These are phyloP conservation scores for Metschnikowia koreensis DNA, from an alignment of 805 yeast genomes.

Conservation along the genomic window DNA sequence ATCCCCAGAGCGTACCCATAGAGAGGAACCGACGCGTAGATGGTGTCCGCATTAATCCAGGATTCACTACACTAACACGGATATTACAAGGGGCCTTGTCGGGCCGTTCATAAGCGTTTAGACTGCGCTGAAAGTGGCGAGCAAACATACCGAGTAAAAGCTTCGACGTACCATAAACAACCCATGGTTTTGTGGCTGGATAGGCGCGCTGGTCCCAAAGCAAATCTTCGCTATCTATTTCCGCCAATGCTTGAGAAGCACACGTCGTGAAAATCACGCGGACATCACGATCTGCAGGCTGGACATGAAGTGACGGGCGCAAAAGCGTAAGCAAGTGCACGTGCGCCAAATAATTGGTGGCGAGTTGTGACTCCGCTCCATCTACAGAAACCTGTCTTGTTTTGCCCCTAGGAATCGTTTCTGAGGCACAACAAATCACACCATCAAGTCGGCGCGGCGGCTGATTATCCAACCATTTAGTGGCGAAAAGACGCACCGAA, in stretches of 20 bases:
- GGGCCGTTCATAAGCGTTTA: slow-evolving; percentile 58
- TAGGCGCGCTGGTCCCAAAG: slow-evolving; percentile 61
- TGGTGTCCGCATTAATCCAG: slow-evolving; percentile 89
- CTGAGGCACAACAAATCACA: slow-evolving; percentile 83
- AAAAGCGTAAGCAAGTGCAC: slow-evolving; percentile 76
- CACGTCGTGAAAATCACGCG: slow-evolving; percentile 79
- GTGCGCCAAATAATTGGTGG: slow-evolving; percentile 77
- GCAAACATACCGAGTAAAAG: slow-evolving; percentile 72
- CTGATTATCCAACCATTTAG: slow-evolving; percentile 86
- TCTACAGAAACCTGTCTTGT: slow-evolving; percentile 68
- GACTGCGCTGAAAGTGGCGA: slow-evolving; percentile 70
- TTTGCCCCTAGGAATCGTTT: slow-evolving; percentile 66
- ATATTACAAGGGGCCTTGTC: slow-evolving; percentile 73
- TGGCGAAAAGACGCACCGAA: slow-evolving; percentile 85
- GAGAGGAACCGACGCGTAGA: slow-evolving; percentile 76
- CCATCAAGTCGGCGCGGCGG: slow-evolving; percentile 94
- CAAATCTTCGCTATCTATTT: slow-evolving; percentile 59
- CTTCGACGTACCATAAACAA: slow-evolving; percentile 79
- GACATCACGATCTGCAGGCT: slow-evolving; percentile 94
- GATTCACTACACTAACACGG: slow-evolving; percentile 74
- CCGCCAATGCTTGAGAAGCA: slow-evolving; percentile 71
- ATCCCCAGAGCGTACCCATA: slow-evolving; percentile 66
- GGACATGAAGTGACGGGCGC: slow-evolving; percentile 81
- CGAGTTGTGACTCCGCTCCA: slow-evolving; percentile 85
- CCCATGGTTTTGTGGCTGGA: slow-evolving; percentile 65